Conservation (phyloP, 2,329 filamentous ascomycete species). For the Trichoderma arundinaceum region DNA sequence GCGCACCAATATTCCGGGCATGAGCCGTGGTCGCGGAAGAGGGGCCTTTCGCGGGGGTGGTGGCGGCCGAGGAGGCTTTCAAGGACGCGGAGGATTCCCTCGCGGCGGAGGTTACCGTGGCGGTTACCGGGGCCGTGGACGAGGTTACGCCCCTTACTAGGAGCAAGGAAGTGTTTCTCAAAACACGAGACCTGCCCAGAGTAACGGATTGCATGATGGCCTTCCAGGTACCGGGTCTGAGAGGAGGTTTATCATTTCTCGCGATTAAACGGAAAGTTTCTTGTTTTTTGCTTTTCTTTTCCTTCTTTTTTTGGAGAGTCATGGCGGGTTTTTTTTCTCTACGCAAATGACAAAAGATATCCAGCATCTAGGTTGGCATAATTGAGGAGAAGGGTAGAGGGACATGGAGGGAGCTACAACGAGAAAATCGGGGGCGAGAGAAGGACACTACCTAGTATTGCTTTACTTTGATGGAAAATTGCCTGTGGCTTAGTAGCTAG, state of each 20-base stretch:
- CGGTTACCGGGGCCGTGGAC: constrained; percentile 69
- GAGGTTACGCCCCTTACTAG: constrained; percentile 70
- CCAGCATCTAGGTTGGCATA: constrained; percentile 30
- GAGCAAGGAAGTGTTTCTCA: constrained; percentile 44
- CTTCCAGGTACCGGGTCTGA: constrained; percentile 14
- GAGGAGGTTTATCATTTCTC: constrained; percentile 21
- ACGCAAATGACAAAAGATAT: constrained; percentile 26
- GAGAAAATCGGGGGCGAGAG: background rate
- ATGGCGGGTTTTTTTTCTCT: constrained; percentile 18
- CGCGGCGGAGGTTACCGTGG: constrained; percentile 66
- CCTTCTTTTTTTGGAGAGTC: constrained; percentile 18
- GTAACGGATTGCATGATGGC: constrained; percentile 33
- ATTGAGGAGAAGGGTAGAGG: constrained; percentile 22
- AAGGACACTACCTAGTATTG: background rate
- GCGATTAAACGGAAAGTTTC: constrained; percentile 15
- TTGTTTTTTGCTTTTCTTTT: constrained; percentile 6
- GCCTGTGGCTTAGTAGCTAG: constrained; percentile 13
- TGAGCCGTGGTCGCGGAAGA: constrained; percentile 78
- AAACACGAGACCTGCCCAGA: constrained; percentile 33
- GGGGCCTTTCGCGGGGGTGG: constrained; percentile 57
- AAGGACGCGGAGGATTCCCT: constrained; percentile 61
- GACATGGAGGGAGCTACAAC: background rate
- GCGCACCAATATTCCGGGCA: constrained; percentile 93
- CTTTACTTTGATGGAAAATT: constrained; percentile 22
- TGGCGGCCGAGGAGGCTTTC: constrained; percentile 50